Conservation (phyloP, 2,329 filamentous ascomycete genomes). For the Trichophyton mentagrophytes region DNA sequence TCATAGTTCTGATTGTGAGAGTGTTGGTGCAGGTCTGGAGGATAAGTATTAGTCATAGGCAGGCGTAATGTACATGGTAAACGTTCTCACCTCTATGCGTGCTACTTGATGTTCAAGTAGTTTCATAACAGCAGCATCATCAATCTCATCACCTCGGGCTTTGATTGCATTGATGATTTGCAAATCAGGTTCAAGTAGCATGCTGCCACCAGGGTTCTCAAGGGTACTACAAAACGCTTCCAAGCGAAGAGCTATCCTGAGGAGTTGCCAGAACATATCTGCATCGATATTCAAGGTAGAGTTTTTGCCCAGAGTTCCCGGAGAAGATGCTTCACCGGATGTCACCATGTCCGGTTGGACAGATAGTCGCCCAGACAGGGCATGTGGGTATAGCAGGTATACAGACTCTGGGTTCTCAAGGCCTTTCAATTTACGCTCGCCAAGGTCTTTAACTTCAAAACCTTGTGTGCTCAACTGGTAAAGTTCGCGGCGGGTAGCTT, state of each 20-base stretch:
- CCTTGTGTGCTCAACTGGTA: conserved; percentile 78
- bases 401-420: conserved; percentile 94
- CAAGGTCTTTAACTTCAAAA: conserved; percentile 93
- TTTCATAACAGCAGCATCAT: conserved; percentile 74
- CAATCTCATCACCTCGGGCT: conserved; percentile 65
- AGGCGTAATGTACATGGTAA: no score
- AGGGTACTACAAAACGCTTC: conserved; percentile 87
- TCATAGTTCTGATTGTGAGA: conserved; percentile 64
- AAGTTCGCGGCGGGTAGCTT: conserved; percentile 73
- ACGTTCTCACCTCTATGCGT: conserved; percentile 70
- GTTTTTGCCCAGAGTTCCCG: conserved; percentile 49
- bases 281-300: conserved; percentile 66
- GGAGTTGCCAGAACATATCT: conserved; percentile 75
- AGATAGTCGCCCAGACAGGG: conserved; percentile 57
- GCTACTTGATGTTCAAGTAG: conserved; percentile 93
- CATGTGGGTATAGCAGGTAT: conserved; percentile 88
- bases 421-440: conserved; percentile 88
- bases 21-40: conserved; percentile 66
- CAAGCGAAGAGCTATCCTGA: conserved; percentile 74
- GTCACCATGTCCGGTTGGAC: conserved; percentile 37
- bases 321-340: conserved; percentile 37
- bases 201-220: conserved; percentile 53
- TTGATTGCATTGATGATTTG: conserved; percentile 66
- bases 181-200: conserved; percentile 67
- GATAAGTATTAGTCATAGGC: conserved; percentile 9